Percentiles rank a stretch among this genome's conserved stretches.
Conservation (phyloP, 129 eudicot genomes). For the Pittosporum tobira region DNA sequence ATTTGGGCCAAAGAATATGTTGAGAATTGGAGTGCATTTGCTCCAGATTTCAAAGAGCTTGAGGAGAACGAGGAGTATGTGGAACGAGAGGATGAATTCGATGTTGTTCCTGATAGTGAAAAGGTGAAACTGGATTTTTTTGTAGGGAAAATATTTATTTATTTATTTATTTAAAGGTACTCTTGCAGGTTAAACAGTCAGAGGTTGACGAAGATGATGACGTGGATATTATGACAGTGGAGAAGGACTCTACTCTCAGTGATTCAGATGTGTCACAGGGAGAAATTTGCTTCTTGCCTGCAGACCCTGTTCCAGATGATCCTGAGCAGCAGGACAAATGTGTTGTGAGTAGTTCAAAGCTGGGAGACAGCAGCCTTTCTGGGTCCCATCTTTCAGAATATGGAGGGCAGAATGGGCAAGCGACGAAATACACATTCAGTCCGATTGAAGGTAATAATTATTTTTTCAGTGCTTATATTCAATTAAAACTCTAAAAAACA, state of each 20-base stretch:
- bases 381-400: constrained; percentile 63
- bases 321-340: constrained; percentile 61
- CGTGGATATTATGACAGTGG: constrained; percentile 63
- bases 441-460: constrained; percentile 49
- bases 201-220: constrained; percentile 78
- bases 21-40: constrained; percentile 99
- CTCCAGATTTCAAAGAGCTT: constrained; percentile 97
- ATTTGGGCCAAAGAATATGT: constrained; percentile 98
- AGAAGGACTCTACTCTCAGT: constrained; percentile 68
- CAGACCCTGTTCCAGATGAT: constrained; percentile 71
- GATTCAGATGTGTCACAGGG: constrained; percentile 88
- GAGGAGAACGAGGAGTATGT: constrained; percentile 99
- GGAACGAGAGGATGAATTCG: constrained; percentile 96
- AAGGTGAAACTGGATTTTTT: constrained; percentile 27
- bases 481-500: too few relatives aligned
- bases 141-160: background rate
- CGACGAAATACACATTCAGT: constrained; percentile 43
- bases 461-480: too few relatives aligned
- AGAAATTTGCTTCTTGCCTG: constrained; percentile 78
- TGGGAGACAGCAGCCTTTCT: constrained; percentile 47
- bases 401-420: constrained; percentile 52
- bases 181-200: constrained; percentile 57
- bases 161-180: background rate
- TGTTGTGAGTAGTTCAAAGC: constrained; percentile 36
- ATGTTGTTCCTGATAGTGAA: constrained; percentile 76